These are phyloP conservation scores for Psidium friedrichsthalianum DNA, from an alignment of 345 rosid genomes.

Conservation along the genomic window DNA sequence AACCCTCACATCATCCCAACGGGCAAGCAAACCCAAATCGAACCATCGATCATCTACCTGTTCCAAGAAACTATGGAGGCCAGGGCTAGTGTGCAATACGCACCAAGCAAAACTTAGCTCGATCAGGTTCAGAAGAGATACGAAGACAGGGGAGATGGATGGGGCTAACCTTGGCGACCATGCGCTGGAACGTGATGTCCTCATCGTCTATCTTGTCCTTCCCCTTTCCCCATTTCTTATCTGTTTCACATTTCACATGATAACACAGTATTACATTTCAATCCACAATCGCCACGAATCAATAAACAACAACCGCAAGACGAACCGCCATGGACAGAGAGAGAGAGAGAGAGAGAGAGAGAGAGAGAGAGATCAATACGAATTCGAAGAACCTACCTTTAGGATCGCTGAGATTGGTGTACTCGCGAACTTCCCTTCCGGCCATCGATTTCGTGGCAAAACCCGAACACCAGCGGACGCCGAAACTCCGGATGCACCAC, in stretches of 20 bases:
- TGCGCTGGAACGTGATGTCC: conserved; percentile 91
- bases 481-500: background rate
- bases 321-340: background rate
- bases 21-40: background rate
- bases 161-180: conserved; percentile 99
- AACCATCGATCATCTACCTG: background rate
- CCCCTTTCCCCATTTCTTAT: conserved; percentile 80
- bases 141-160: conserved; percentile 26
- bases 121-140: background rate
- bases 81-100: background rate
- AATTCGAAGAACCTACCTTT: conserved; percentile 39
- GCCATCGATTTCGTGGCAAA: conserved; percentile 31
- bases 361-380: background rate
- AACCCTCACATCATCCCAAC: background rate
- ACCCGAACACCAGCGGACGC: background rate
- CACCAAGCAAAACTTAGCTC: background rate
- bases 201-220: conserved; percentile 90
- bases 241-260: conserved; percentile 15
- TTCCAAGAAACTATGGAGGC: background rate
- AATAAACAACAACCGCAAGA: background rate
- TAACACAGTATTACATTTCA: background rate
- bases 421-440: conserved; percentile 94
- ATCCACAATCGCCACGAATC: background rate
- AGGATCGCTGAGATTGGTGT: conserved; percentile 91
- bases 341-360: too few relatives aligned